These are phyloP conservation scores for Ogataea haglerorum DNA, from an alignment of 805 yeast species.

Conservation along the genomic window DNA sequence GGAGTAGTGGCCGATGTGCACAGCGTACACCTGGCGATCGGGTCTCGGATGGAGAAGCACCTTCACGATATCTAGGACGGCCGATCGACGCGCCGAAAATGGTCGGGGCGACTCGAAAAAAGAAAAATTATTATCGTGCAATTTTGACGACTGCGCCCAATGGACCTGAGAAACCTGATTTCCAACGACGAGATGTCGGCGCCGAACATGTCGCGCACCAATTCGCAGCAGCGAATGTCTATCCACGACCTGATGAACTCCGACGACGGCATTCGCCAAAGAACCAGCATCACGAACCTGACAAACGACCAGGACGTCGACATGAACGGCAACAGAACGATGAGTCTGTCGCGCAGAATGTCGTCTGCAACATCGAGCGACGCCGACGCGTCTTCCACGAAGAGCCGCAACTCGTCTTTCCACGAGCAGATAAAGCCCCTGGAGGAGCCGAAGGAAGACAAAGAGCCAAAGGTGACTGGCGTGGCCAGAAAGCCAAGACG, in stretches of 20 bases:
- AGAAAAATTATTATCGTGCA: background rate
- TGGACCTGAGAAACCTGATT: constrained; percentile 32
- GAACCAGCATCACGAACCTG: constrained; percentile 33
- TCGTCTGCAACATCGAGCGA: constrained; percentile 15
- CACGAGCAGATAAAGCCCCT: constrained; percentile 27
- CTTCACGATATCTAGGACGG: background rate
- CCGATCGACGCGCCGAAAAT: constrained; percentile 9
- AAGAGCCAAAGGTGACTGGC: constrained; percentile 3
- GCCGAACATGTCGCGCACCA: constrained; percentile 11
- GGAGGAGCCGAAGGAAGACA: constrained; percentile 30
- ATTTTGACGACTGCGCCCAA: constrained; percentile 2
- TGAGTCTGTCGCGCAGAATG: constrained; percentile 25
- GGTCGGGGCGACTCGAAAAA: too few species aligned
- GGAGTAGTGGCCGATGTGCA: background rate
- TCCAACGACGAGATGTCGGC: constrained; percentile 25
- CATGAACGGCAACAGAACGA: constrained; percentile 38
- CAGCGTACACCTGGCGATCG: background rate
- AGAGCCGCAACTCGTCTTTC: constrained; percentile 8
- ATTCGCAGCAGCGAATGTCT: constrained; percentile 29
- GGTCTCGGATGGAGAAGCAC: background rate
- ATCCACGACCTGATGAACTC: constrained; percentile 32
- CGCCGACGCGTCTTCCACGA: constrained; percentile 8
- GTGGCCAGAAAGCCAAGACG: constrained; percentile 47
- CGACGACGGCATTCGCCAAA: constrained; percentile 21
- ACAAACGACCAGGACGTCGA: constrained; percentile 48